Percentiles rank a stretch among this genome's conserved stretches.
Conservation (phyloP, 768 basidiomycete species). For the Amanita rubescens region DNA sequence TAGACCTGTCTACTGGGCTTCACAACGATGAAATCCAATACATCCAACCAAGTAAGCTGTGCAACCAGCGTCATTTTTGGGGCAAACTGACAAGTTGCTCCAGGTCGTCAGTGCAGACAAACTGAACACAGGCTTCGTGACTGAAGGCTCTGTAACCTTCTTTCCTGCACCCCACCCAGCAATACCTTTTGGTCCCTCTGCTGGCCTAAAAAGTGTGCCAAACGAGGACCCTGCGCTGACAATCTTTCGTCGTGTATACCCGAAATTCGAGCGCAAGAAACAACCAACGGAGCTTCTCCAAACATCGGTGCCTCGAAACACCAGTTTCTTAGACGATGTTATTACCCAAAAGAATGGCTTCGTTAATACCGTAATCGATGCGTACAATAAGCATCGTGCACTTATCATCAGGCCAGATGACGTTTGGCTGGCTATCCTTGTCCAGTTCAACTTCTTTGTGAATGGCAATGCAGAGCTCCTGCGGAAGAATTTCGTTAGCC, state of each 20-base stretch:
- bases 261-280: not conserved
- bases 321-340: constrained; percentile 4
- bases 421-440: constrained; percentile 27
- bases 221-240: not conserved
- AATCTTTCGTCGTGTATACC: not conserved
- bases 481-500: constrained; percentile 20
- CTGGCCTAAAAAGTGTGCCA: too few relatives aligned
- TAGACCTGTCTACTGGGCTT: too few relatives aligned
- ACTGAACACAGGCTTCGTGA: too few relatives aligned
- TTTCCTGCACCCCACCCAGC: too few relatives aligned
- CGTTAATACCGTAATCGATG: constrained; percentile 26
- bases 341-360: constrained; percentile 26
- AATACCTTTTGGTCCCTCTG: too few relatives aligned
- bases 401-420: constrained; percentile 14
- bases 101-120: too few relatives aligned
- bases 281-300: not conserved
- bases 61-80: too few relatives aligned
- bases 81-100: too few relatives aligned
- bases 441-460: constrained; percentile 25
- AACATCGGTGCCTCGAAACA: not conserved
- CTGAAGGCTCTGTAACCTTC: too few relatives aligned
- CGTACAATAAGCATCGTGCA: constrained; percentile 23
- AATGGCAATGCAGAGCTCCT: constrained; percentile 22
- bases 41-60: too few relatives aligned
- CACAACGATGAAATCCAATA: too few relatives aligned